Conservation (phyloP, 192 early-diverging fungal genomes). For the Umbelopsis ramanniana region DNA sequence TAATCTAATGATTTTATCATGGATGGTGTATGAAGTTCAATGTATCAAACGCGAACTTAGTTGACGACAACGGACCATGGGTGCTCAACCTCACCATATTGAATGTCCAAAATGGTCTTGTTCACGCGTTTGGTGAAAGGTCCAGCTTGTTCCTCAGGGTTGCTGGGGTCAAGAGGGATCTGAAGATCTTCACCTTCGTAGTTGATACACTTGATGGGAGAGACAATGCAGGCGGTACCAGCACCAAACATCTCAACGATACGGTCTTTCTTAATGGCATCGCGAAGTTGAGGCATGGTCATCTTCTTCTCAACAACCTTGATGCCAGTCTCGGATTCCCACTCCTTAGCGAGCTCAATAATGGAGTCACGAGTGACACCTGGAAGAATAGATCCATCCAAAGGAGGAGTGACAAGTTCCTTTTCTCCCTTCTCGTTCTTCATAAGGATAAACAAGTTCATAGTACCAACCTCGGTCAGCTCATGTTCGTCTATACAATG, state of each 20-base stretch:
- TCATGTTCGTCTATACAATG: conserved; percentile 58
- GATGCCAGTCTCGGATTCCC: conserved; percentile 72
- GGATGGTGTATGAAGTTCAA: background rate
- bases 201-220: conserved; percentile 86
- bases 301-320: conserved; percentile 85
- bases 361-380: conserved; percentile 96
- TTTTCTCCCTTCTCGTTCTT: conserved; percentile 79
- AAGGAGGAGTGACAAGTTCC: conserved; percentile 89
- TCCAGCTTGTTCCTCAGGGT: conserved; percentile 81
- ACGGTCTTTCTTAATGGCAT: conserved; percentile 78
- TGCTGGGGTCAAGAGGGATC: conserved; percentile 86
- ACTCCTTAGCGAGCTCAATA: conserved; percentile 71
- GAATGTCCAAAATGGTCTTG: conserved; percentile 88
- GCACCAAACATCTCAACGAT: conserved; percentile 94
- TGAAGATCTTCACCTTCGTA: conserved; percentile 78
- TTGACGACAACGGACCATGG: conserved; percentile 90
- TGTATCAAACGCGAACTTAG: conserved; percentile 25
- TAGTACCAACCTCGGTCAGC: conserved; percentile 96
- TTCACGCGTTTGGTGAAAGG: conserved; percentile 82
- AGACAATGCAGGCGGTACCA: conserved; percentile 95
- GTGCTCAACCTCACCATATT: conserved; percentile 87
- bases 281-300: conserved; percentile 76
- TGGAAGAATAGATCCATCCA: conserved; percentile 94
- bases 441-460: conserved; percentile 95
- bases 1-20: no score